Evolutionary conservation across 164 flowering plant genomes (phyloP), one percentile per base, ranked within the genome.

Genomic region (Taxillus chinensis): DNA sequence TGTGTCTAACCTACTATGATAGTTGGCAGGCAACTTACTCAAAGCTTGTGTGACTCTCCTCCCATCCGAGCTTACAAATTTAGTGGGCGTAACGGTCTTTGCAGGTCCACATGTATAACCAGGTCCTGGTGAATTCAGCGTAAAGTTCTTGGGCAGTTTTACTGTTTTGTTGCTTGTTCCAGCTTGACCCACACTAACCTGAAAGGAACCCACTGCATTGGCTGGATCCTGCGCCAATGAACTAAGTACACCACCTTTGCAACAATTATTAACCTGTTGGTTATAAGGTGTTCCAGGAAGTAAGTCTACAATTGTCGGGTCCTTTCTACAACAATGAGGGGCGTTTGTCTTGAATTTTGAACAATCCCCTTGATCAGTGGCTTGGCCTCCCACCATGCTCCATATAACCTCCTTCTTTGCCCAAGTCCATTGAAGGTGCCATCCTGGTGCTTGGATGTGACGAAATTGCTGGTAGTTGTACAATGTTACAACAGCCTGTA

Each of bases 381-480:
- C 50, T 62, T 75, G 73, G 16, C 75, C 74, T 17, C 77, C 82
- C 7, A 68, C 70, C 79, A 78, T 75, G 5, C 69, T 41, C 82
- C 82, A 78, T 11, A 78, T 75, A n/a, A 78, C 75, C 57, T 78
- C 81, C 51, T 75, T 75, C 62, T 78, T 78, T 2, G 75, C 72
- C 82, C 90, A 85, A 13, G 68, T 10, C 90, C 90, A 85, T 39
- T 70, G 69, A 38, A 85, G 62, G 3, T 78, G 78, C 90, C 90
- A 83, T 1, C 90, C 87, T 3, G 90, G 90, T 61, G 49, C 75
- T 78, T 71, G 71, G 6, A 85, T 83, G 66, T 80, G 86, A 42
- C 90, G 77, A 54, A 75, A 80, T 80, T 68, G 75, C 70, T 86
- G 88, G 71, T 83, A 86, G 68, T 83, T 86, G 75, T 72, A 71